Evolutionary conservation across 208 protist species (phyloP).

Genomic region (Acanthamoeba lenticulata): DNA sequence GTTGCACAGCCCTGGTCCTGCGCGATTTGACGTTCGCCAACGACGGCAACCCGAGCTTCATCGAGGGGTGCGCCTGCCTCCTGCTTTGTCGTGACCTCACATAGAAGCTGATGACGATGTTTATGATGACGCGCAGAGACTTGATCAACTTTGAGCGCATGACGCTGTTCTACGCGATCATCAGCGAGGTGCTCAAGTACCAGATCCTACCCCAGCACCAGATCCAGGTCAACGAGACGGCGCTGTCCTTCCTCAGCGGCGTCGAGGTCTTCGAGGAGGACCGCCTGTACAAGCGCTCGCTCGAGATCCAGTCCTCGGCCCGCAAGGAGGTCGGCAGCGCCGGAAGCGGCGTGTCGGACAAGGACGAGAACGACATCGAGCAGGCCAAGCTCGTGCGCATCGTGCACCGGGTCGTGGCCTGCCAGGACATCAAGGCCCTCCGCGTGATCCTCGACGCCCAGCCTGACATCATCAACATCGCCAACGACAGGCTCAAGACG

Average conservation of each 20-base stretch:
- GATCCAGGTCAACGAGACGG: not conserved
- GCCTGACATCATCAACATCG: slow-evolving; percentile 31
- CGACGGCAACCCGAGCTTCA: slow-evolving; percentile 45
- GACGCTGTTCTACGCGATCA: slow-evolving; percentile 36
- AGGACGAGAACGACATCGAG: slow-evolving; percentile 13
- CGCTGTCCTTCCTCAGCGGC: not conserved
- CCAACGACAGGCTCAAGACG: not conserved
- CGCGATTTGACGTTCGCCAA: slow-evolving; percentile 49
- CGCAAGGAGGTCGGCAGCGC: not conserved
- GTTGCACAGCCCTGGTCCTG: not conserved
- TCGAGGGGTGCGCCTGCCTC: slow-evolving; percentile 38
- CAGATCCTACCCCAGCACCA: not conserved
- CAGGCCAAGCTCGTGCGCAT: slow-evolving; percentile 17
- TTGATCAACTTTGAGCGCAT: slow-evolving; percentile 61
- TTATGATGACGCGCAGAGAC: not conserved
- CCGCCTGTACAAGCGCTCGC: not conserved
- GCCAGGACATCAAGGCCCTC: slow-evolving; percentile 43
- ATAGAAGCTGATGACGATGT: not conserved
- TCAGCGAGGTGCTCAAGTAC: slow-evolving; percentile 13
- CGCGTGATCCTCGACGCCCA: slow-evolving; percentile 50
- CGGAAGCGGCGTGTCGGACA: not conserved
- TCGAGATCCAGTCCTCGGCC: slow-evolving; percentile 37
- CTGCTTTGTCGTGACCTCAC: not conserved
- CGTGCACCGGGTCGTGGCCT: slow-evolving; percentile 23
- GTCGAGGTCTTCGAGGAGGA: slow-evolving; percentile 53